Base-by-base conservation (phyloP, 2,329 filamentous ascomycete species). In the Penicillium sp. region DNA sequence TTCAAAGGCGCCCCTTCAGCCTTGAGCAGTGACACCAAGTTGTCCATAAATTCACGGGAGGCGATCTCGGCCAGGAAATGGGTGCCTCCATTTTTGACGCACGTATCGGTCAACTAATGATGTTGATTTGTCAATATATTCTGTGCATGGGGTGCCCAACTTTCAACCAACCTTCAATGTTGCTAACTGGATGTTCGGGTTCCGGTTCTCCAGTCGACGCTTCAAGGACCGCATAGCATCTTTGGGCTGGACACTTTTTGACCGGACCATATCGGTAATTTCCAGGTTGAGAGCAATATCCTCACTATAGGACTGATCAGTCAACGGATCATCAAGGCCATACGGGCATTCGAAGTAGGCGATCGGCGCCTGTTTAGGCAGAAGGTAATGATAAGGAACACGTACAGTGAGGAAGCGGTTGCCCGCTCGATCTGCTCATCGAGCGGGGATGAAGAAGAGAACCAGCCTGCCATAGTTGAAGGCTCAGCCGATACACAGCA, bases 171-270 rank as follows among this genome's bases (percentile, higher is more conserved):
- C 91, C 76, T 95, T 96, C 54, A 99, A 79, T n/a, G 95, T 90
- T 67, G 93, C 95, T 35, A 99, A 82, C 79, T 99, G 95, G 35
- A 95, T 88, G 75, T 99, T 99, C 35, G 95, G 95, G 72, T 99
- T 99, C 82, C 93, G 96, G 82, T 96, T 92, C 77, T 91, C 92
- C 81, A 99, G 92, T 74, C 95, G 88, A 73, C 87, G 87, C 80
- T 97, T 98, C 70, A 99, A 81, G 44, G 91, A 93, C 74, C 92
- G 90, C 95, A 99, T 99, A 61, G 95, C 95, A 77, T 99, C 95
- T 77, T 93, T 97, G 53, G 95, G 93, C 75, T 93, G 92, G 50
- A 99, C 93, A 19, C 92, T 96, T 81, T 98, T 98, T 70, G 93
- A 98, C 68, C 95, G 87, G 76, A 99, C 97, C 67, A 96, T 82